Evolutionary conservation across 2,329 filamentous ascomycete genomes (phyloP), one percentile per base, ranked within the genome.

Genomic region (Cercospora nicotianae): DNA sequence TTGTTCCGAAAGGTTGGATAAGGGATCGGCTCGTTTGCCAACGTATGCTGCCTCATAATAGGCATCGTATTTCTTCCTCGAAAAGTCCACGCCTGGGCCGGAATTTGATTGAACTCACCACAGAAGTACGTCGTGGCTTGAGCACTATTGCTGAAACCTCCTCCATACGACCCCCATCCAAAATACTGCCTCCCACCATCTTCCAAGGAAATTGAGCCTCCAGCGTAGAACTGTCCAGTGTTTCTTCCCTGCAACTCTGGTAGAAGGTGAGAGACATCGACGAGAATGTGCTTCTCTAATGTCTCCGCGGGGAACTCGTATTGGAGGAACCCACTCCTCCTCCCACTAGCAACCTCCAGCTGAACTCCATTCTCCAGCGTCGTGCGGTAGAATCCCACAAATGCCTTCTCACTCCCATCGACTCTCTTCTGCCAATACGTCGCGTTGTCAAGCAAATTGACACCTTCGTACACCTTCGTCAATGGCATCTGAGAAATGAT

Each of bases 211-310:
- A 90, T 86, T 45, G 82, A 82, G 0, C 88, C 88, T n/a, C 86
- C 86, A 10, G 86, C 80, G 73, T 88, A 90, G 55, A 82, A 82
- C 75, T 90, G 88, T 18, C 84, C 83, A 1, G 60, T 67, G 36
- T 67, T 87, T 16, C 64, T 67, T 6, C 71, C 72, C 76, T 1
- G 86, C 83, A 73, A 85, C 81, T 3, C 85, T 83, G 8, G 87
- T 86, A 55, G 85, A 81, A 67, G 90, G 76, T 90, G 88, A 2
- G 87, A 89, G 12, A 89, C 84, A 73, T 90, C 88, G 18, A 88
- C 85, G 45, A 90, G 80, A 8, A 90, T 72, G 66, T 87, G 81
- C 16, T 81, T 81, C 9, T 79, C 76, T 1, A 75, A 74, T 12
- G 3, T 12, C 12, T 28, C 51, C 0, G 75, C 70, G 0, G 87